Evolutionary conservation across 352 stramenopile species (phyloP).

Genomic region (Globisporangium megalacanthum): DNA sequence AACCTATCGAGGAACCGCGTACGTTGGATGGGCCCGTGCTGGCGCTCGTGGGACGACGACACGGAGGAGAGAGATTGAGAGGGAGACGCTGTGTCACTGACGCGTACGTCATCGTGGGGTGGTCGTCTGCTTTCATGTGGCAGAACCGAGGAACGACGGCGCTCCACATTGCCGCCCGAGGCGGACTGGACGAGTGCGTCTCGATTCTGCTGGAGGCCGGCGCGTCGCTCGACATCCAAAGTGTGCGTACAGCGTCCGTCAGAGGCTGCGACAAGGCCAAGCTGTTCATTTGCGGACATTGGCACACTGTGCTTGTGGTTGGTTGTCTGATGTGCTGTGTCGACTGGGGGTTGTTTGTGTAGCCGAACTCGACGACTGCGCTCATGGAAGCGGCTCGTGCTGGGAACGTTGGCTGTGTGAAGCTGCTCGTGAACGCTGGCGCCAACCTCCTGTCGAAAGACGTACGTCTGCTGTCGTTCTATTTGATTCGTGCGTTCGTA

Average conservation of each 20-base stretch:
- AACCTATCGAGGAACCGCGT: slow-evolving; percentile 82
- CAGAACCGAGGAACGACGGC: slow-evolving; percentile 80
- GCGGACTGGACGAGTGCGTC: slow-evolving; percentile 70
- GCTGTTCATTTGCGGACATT: neutral
- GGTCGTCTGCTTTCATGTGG: neutral
- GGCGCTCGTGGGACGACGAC: neutral
- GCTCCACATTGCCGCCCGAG: slow-evolving; percentile 72
- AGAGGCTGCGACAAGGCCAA: no score
- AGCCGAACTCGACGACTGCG: slow-evolving; percentile 85
- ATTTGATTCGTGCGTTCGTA: no score
- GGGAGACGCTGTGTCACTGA: neutral
- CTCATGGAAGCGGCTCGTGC: slow-evolving; percentile 83
- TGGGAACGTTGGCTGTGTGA: slow-evolving; percentile 73
- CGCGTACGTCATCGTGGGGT: neutral
- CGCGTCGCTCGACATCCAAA: slow-evolving; percentile 68
- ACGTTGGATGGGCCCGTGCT: slow-evolving; percentile 8
- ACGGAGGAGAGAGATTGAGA: neutral
- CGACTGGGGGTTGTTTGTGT: no score
- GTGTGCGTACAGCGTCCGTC: slow-evolving; percentile 33
- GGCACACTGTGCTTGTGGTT: no score
- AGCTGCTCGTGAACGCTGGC: slow-evolving; percentile 57
- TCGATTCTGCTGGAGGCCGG: slow-evolving; percentile 62
- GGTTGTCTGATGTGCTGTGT: neutral
- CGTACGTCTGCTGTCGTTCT: slow-evolving; percentile 30
- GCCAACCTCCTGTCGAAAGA: slow-evolving; percentile 69